These are phyloP conservation scores for Typha latifolia DNA, from an alignment of 176 grass and related monocot species.

Conservation along the genomic window DNA sequence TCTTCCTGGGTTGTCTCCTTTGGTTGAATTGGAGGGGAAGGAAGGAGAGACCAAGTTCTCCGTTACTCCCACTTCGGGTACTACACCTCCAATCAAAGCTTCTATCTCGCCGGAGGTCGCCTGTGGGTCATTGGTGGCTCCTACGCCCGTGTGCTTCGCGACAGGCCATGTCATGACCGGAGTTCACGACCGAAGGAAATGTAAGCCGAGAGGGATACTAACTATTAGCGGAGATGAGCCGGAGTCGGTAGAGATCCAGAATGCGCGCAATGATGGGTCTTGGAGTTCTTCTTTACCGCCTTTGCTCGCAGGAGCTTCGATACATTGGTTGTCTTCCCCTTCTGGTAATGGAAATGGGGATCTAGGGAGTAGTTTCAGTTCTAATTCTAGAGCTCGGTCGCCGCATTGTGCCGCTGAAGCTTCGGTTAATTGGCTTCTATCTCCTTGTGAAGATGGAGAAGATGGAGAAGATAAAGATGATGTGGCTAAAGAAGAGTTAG, in stretches of 20 bases:
- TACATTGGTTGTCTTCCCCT: slow-evolving; percentile 80
- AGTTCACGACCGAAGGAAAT: slow-evolving; percentile 44
- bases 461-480: slow-evolving; percentile 4
- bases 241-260: slow-evolving; percentile 18
- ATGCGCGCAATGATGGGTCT: slow-evolving; percentile 20
- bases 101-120: slow-evolving; percentile 85
- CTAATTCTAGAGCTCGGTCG: slow-evolving; percentile 20
- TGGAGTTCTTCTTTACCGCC: slow-evolving; percentile 20
- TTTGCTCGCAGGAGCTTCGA: slow-evolving; percentile 37
- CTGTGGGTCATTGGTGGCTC: slow-evolving; percentile 26
- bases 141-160: slow-evolving; percentile 69
- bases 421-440: slow-evolving; percentile 48
- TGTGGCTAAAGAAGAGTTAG: slow-evolving; percentile 34
- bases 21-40: slow-evolving; percentile 17
- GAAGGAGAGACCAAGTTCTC: slow-evolving; percentile 18
- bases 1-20: neutral
- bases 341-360: slow-evolving; percentile 10
- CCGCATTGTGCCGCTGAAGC: slow-evolving; percentile 38
- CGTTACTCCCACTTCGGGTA: slow-evolving; percentile 18
- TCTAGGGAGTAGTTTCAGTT: neutral
- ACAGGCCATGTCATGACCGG: slow-evolving; percentile 55
- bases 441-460: slow-evolving; percentile 20
- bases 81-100: slow-evolving; percentile 66
- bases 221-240: slow-evolving; percentile 23
- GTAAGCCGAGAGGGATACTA: slow-evolving; percentile 70